Conservation (phyloP, 2,329 filamentous ascomycete genomes). For the Monosporascus sp. region DNA sequence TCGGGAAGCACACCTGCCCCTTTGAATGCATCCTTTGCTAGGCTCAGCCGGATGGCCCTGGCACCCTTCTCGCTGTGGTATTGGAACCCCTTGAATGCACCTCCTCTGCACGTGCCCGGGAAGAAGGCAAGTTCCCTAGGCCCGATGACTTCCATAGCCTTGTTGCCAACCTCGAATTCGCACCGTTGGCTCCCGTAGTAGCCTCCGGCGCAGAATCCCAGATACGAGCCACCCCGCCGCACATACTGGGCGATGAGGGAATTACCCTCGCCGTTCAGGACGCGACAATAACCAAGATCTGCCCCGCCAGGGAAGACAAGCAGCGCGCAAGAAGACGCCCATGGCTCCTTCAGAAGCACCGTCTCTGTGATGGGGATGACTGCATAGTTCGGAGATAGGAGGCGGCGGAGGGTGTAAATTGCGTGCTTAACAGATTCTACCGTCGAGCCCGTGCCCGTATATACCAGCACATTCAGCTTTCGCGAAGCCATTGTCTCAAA, state of each 20-base stretch:
- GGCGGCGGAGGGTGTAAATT: constrained; percentile 76
- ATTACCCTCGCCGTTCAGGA: constrained; percentile 84
- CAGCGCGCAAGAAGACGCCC: constrained; percentile 79
- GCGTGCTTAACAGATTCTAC: constrained; percentile 86
- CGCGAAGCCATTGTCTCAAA: constrained; percentile 53
- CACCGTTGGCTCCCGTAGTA: constrained; percentile 81
- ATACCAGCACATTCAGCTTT: constrained; percentile 87
- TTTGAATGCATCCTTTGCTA: constrained; percentile 56
- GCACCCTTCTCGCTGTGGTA: constrained; percentile 87
- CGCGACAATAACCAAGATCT: constrained; percentile 86
- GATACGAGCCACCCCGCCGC: constrained; percentile 75
- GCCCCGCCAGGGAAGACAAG: constrained; percentile 90
- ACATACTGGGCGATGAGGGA: constrained; percentile 80
- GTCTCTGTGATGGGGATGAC: constrained; percentile 79
- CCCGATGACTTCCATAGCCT: constrained; percentile 77
- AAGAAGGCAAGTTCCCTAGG: constrained; percentile 83
- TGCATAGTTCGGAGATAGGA: constrained; percentile 87
- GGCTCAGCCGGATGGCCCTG: constrained; percentile 61
- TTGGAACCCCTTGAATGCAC: constrained; percentile 83
- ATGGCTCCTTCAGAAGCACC: constrained; percentile 84
- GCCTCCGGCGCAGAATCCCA: constrained; percentile 90
- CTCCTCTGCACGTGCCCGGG: constrained; percentile 77
- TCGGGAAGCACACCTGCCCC: constrained; percentile 47
- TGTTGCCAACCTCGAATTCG: constrained; percentile 88
- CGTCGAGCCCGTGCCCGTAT: constrained; percentile 86